These are phyloP conservation scores for Digitaria exilis DNA, from an alignment of 202 grass and related monocot species.

Conservation along the genomic window DNA sequence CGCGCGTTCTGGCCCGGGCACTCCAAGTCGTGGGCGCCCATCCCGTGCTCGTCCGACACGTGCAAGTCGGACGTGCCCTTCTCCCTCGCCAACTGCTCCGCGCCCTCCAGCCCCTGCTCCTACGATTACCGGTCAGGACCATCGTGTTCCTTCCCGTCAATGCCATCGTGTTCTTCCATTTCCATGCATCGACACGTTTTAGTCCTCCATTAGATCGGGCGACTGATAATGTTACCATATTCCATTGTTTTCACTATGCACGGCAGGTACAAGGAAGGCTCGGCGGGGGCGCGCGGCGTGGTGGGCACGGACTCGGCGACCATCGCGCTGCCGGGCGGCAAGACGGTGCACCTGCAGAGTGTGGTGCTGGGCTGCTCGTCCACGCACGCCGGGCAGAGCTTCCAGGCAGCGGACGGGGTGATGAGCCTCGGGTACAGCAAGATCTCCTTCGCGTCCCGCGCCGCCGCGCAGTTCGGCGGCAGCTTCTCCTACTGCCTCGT, in stretches of 20 bases:
- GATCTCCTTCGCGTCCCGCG: slow-evolving; percentile 73
- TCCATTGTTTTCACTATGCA: background rate
- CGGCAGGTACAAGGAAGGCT: slow-evolving; percentile 71
- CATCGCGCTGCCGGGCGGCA: slow-evolving; percentile 39
- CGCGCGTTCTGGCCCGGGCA: slow-evolving; percentile 50
- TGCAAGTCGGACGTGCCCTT: slow-evolving; percentile 79
- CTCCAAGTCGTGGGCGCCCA: slow-evolving; percentile 64
- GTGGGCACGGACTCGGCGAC: slow-evolving; percentile 78
- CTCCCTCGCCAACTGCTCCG: slow-evolving; percentile 72
- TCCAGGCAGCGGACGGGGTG: slow-evolving; percentile 72
- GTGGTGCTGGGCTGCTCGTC: slow-evolving; percentile 81
- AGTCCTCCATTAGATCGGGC: background rate
- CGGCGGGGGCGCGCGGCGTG: slow-evolving; percentile 52
- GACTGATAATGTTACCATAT: background rate
- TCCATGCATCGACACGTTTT: background rate
- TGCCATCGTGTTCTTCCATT: background rate
- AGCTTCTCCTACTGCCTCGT: slow-evolving; percentile 98
- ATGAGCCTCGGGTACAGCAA: slow-evolving; percentile 80
- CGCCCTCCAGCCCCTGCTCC: slow-evolving; percentile 53
- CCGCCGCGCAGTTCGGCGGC: slow-evolving; percentile 62
- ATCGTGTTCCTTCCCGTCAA: background rate
- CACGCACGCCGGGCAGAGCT: slow-evolving; percentile 55
- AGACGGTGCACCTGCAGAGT: slow-evolving; percentile 39
- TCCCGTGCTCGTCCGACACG: slow-evolving; percentile 64
- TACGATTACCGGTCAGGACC: slow-evolving; percentile 74